Evolutionary conservation across 129 eudicot genomes (phyloP), one percentile per base, ranked within the genome.

Genomic region (Scalesia atractyloides): DNA sequence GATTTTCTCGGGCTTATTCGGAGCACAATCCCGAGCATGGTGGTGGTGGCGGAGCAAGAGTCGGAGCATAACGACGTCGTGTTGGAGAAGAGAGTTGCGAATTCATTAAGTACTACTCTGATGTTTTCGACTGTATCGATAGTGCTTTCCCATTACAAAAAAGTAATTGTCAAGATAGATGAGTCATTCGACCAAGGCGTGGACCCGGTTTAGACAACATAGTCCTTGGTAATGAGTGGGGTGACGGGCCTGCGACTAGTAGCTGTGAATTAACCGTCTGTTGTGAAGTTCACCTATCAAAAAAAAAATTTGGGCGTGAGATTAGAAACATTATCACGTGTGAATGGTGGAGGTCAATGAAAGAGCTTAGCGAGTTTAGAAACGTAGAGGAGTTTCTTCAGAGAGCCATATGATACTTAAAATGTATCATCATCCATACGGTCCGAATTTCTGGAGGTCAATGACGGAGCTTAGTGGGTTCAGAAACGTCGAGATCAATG

Each of bases 31-130:
- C 91, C 98, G 15, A 63, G 74, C 62, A 52, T 81, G 2, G 75
- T 94, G 65, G 77, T 90, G 17, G 70, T 84, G 83, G 96, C 96
- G 5, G 98, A 94, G 88, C 98, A 94, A 70, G 98, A 94, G 76
- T 93, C 91, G 2, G 89, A 87, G 41, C 96, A 90, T 73, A 90
- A 94, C 20, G 86, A 75, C 19, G n/a, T 58, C 4, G 50, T 12
- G 26, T 73, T 94, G 66, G 92, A 94, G 9, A 71, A 72, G 56
- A 84, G 98, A 52, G 77, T 90, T 41, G 77, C 75, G 20, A 90
- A 83, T 37, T 82, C 98, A 7, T 63, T 94, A 79, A 51, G 48
- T 94, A 90, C 63, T 94, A 90, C 76, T 84, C 98, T n/a, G 98
- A 97, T 16, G 66, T 94, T 14, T 94, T 90, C 15, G 98, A 90